Conservation (phyloP, 148 eudicot species). For the Amaranthus cruentus region DNA sequence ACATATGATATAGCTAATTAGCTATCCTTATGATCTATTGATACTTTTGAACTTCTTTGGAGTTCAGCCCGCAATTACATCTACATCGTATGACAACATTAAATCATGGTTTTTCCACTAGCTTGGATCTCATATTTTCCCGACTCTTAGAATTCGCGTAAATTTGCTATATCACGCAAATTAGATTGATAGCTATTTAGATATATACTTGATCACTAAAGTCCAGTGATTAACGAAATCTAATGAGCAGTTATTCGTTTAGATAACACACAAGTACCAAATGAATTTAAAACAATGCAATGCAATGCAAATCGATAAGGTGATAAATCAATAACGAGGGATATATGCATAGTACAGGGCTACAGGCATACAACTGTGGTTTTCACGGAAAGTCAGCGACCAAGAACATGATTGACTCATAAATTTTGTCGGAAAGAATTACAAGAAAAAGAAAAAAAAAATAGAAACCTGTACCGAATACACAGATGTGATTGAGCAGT, state of each 20-base stretch:
- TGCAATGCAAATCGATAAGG: not conserved
- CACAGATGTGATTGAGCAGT: conserved; percentile 9
- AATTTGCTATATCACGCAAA: too few relatives aligned
- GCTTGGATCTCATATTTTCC: too few relatives aligned
- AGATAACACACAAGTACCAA: not conserved
- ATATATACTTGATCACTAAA: too few relatives aligned
- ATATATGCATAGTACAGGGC: not conserved
- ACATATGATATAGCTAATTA: too few relatives aligned
- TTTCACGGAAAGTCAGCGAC: not conserved
- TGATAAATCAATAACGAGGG: not conserved
- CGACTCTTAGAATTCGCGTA: too few relatives aligned
- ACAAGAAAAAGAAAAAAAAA: not conserved
- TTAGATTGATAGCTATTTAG: too few relatives aligned
- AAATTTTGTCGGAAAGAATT: not conserved
- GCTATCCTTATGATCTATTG: too few relatives aligned
- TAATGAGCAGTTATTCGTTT: not conserved
- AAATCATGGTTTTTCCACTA: too few relatives aligned
- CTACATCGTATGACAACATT: too few relatives aligned
- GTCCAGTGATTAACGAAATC: too few relatives aligned
- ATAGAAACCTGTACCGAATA: conserved; percentile 17
- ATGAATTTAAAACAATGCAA: not conserved
- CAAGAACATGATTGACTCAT: conserved; percentile 24
- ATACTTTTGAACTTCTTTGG: too few relatives aligned
- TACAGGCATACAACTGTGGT: conserved; percentile 7
- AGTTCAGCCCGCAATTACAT: too few relatives aligned